Conservation (phyloP, 768 basidiomycete genomes). For the Baorangia bicolor region DNA sequence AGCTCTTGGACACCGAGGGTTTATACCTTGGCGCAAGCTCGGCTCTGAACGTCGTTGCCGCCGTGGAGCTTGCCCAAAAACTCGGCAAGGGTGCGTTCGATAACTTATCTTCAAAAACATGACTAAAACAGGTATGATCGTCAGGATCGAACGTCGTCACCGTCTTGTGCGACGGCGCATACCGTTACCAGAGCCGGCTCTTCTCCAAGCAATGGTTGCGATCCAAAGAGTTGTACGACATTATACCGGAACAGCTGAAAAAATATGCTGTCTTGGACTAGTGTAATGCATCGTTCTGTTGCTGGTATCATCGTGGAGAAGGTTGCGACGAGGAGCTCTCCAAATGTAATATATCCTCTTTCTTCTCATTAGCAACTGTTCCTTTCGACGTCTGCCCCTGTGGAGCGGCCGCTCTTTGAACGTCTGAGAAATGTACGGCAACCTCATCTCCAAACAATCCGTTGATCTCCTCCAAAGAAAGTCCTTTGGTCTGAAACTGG, state of each 20-base stretch:
- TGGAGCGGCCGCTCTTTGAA: background rate
- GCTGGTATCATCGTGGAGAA: background rate
- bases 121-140: background rate
- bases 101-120: background rate
- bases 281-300: background rate
- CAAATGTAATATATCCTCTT: background rate
- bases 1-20: conserved; percentile 88
- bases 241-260: conserved; percentile 80
- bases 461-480: background rate
- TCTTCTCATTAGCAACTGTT: background rate
- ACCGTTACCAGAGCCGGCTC: conserved; percentile 93
- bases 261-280: conserved; percentile 89
- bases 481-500: background rate
- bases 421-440: background rate
- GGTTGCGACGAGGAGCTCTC: background rate
- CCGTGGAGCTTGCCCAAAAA: conserved; percentile 80
- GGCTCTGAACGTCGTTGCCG: conserved; percentile 93
- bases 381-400: background rate
- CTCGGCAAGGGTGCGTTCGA: conserved; percentile 69
- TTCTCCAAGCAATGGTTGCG: conserved; percentile 94
- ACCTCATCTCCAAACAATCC: background rate
- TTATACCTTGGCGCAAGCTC: conserved; percentile 93
- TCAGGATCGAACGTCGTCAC: conserved; percentile 84
- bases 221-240: conserved; percentile 69
- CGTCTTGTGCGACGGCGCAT: conserved; percentile 92